Conservation (phyloP, 2,329 filamentous ascomycete species). For the Hypoxylon sp. region DNA sequence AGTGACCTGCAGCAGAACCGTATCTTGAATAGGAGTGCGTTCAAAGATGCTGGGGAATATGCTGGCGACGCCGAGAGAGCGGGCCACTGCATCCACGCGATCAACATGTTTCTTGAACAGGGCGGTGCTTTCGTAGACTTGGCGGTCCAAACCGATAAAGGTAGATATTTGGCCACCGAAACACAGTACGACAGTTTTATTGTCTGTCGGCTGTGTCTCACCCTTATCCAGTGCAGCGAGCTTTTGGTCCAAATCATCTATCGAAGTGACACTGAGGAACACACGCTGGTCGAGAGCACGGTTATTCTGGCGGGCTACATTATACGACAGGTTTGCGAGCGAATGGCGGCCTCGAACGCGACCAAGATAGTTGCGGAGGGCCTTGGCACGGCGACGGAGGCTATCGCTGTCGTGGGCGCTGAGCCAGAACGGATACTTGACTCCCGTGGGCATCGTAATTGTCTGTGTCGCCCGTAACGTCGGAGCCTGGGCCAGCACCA, state of each 20-base stretch:
- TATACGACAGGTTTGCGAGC: conserved; percentile 54
- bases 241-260: conserved; percentile 11
- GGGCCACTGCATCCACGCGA: conserved; percentile 28
- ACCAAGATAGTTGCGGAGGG: conserved; percentile 36
- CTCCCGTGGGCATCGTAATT: conserved; percentile 6
- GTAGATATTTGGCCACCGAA: conserved; percentile 55
- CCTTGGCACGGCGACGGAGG: conserved; percentile 19
- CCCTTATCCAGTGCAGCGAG: not conserved
- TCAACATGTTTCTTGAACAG: conserved; percentile 39
- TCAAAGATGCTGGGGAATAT: conserved; percentile 56
- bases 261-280: conserved; percentile 9
- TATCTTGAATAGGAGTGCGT: conserved; percentile 44
- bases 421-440: conserved; percentile 29
- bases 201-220: conserved; percentile 32
- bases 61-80: conserved; percentile 38
- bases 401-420: conserved; percentile 39
- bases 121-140: conserved; percentile 15
- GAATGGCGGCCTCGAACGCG: conserved; percentile 22
- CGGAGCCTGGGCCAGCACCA: conserved; percentile 47
- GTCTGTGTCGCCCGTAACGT: conserved; percentile 19
- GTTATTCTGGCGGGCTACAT: conserved; percentile 52
- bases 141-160: conserved; percentile 50
- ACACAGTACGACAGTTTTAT: conserved; percentile 53
- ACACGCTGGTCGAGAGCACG: conserved; percentile 36
- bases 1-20: conserved; percentile 55